A percentile compares a stretch with the other conserved stretches of the same genome.
These are phyloP conservation scores for Corymbia maculata DNA, from an alignment of 345 rosid genomes.

Conservation along the genomic window DNA sequence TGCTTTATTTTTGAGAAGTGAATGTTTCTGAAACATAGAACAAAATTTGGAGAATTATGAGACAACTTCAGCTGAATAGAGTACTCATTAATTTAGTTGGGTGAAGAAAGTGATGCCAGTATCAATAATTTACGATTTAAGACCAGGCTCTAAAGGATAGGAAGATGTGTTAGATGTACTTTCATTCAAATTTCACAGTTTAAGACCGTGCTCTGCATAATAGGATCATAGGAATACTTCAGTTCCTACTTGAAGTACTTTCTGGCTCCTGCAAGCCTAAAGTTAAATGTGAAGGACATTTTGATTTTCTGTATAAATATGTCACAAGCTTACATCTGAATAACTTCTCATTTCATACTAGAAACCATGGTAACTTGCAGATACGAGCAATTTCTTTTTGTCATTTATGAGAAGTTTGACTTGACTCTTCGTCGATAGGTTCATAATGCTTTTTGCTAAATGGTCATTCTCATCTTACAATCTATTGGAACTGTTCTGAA, in stretches of 20 bases:
- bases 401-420: not conserved
- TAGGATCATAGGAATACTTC: not conserved
- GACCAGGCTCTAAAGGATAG: not conserved
- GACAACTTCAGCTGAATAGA: not conserved
- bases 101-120: not conserved
- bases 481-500: not conserved
- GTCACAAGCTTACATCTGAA: not conserved
- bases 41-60: not conserved
- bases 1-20: not conserved
- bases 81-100: not conserved
- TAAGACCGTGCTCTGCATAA: not conserved
- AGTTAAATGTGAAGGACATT: not conserved
- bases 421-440: not conserved
- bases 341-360: not conserved
- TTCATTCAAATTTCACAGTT: not conserved
- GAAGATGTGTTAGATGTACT: not conserved
- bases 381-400: not conserved
- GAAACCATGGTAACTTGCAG: not conserved
- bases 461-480: not conserved
- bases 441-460: not conserved
- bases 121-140: not conserved
- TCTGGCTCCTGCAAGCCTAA: not conserved
- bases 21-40: not conserved
- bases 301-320: not conserved
- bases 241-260: not conserved